These are phyloP conservation scores for Fusarium sp. DNA, from an alignment of 2,329 filamentous ascomycete genomes.

Conservation along the genomic window DNA sequence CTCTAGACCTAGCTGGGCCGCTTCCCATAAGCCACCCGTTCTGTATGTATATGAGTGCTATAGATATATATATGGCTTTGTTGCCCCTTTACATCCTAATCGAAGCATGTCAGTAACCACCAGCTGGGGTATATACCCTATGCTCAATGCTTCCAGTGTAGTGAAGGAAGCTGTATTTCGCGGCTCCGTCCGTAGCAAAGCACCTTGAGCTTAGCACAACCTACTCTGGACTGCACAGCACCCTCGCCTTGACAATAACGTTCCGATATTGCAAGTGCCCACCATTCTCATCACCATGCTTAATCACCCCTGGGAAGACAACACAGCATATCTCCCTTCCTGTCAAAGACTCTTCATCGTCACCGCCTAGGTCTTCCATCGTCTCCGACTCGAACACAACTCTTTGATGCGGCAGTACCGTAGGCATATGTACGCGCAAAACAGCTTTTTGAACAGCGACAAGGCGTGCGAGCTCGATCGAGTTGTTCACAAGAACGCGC, in stretches of 20 bases:
- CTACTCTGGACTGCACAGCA: slow-evolving; percentile 71
- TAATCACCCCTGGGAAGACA: slow-evolving; percentile 72
- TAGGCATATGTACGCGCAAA: slow-evolving; percentile 67
- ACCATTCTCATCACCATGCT: slow-evolving; percentile 73
- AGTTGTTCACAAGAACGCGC: slow-evolving; percentile 61
- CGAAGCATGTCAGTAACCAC: not conserved
- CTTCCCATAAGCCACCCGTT: not conserved
- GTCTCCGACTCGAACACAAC: slow-evolving; percentile 66
- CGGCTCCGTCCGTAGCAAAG: not conserved
- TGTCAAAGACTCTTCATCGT: slow-evolving; percentile 66
- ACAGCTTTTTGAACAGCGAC: slow-evolving; percentile 69
- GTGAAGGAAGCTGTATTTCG: not conserved
- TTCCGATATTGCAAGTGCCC: slow-evolving; percentile 70
- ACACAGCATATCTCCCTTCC: slow-evolving; percentile 69
- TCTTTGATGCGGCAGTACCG: slow-evolving; percentile 62
- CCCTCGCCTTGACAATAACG: slow-evolving; percentile 73
- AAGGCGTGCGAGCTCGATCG: slow-evolving; percentile 66
- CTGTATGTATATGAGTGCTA: not conserved
- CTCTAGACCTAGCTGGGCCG: not conserved
- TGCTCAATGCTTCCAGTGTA: not conserved
- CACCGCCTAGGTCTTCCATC: slow-evolving; percentile 75
- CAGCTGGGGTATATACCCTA: not conserved
- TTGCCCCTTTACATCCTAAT: not conserved
- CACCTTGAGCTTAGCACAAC: too few species aligned
- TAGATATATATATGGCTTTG: not conserved